Conservation (phyloP, 768 basidiomycete genomes). For the Xerocomellus chrysenteron region DNA sequence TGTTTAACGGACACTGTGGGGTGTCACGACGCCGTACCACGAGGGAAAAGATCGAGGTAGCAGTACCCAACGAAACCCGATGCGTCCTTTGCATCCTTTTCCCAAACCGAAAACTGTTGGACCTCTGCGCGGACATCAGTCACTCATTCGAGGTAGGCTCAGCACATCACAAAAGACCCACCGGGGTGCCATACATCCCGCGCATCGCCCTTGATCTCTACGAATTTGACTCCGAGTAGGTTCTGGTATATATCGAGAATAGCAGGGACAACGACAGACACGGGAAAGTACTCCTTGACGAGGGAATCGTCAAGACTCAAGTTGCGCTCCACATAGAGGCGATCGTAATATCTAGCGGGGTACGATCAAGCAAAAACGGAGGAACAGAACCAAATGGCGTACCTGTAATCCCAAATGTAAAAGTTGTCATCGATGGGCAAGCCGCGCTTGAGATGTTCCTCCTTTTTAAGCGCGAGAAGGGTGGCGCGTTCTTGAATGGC, state of each 20-base stretch:
- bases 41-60: slow-evolving; percentile 86
- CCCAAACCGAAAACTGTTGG: slow-evolving; percentile 84
- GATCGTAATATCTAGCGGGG: slow-evolving; percentile 30
- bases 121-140: slow-evolving; percentile 50
- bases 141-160: background rate
- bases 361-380: background rate
- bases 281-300: slow-evolving; percentile 90
- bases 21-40: slow-evolving; percentile 44
- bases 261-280: slow-evolving; percentile 75
- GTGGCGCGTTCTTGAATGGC: slow-evolving; percentile 63
- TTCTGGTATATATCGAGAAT: slow-evolving; percentile 85
- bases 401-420: slow-evolving; percentile 84
- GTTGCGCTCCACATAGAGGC: slow-evolving; percentile 56
- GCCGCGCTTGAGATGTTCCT: slow-evolving; percentile 61
- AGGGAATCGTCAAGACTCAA: slow-evolving; percentile 72
- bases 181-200: slow-evolving; percentile 79
- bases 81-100: slow-evolving; percentile 66
- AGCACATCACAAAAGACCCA: slow-evolving; percentile 29
- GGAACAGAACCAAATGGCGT: slow-evolving; percentile 13
- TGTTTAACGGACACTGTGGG: background rate
- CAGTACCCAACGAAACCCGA: slow-evolving; percentile 81
- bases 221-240: slow-evolving; percentile 72
- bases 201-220: slow-evolving; percentile 51
- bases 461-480: slow-evolving; percentile 72
- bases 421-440: slow-evolving; percentile 69